Evolutionary conservation across 192 early-diverging fungal genomes (phyloP), one percentile per base, ranked within the genome.

Genomic region (Coemansia javaensis): DNA sequence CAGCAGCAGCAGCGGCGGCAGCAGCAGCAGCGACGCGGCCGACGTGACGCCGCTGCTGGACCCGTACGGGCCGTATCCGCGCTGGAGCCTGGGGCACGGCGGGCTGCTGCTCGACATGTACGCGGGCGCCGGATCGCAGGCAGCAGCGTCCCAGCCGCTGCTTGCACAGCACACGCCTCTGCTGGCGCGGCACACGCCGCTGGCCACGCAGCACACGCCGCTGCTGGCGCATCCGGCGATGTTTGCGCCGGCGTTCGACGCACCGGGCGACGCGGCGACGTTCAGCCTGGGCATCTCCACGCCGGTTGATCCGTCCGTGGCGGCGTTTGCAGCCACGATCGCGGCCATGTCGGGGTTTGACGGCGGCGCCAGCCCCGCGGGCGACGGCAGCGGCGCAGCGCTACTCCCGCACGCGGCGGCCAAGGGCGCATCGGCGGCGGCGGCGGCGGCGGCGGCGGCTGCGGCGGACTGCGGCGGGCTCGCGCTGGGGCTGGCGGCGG

Each of bases 251-350:
- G 14, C 33, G 9, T 32, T 43, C 14, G 50, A 52, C 33, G 13
- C 27, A 24, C 18, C 45, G 3, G 30, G 14, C 16, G 15, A 15
- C 15, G 3, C 38, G 21, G n/a, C 2, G 28, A 21, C 21, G 7
- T 50, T 41, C 20, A 27, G 32, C 20, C n/a, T 50, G 24, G 49
- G 49, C 11, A 31, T 39, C 27, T 25, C 38, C n/a, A 31, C 37
- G 21, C 49, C 49, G 1, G 20, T 32, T 13, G 39, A 44, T 23
- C 36, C 52, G 5, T 38, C 49, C 10, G 40, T 23, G 5, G 41
- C 46, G 9, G 52, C 44, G 3, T 40, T 71, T 32, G 56, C 56
- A 3, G 68, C 68, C 18, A 57, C 55, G 4, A 51, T 71, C 23
- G 55, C 68, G 3, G 61, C 60, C 2, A 45, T 71, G 38, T 25